Evolutionary conservation across 768 basidiomycete species (phyloP).

Genomic region (Leccinum incarnatum): DNA sequence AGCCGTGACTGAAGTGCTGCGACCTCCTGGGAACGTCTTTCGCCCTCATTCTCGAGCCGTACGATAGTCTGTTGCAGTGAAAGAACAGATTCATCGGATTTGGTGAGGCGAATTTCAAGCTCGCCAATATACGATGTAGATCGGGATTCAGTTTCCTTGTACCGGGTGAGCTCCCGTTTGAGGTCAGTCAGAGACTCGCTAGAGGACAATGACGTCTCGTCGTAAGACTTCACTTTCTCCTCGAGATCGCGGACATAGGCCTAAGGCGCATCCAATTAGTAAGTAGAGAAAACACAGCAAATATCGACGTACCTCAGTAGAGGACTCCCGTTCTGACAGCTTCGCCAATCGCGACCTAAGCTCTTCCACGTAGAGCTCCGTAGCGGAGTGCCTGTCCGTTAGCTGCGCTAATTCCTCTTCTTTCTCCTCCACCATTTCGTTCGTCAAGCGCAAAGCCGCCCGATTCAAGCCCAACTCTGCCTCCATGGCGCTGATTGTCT

Average conservation of each 20-base stretch:
- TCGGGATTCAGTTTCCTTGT: conserved; percentile 71
- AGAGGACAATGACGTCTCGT: conserved; percentile 74
- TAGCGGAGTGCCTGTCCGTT: conserved; percentile 67
- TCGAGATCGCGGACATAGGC: conserved; percentile 93
- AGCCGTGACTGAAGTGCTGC: conserved; percentile 68
- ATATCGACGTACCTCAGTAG: conserved; percentile 71
- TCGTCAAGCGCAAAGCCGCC: conserved; percentile 85
- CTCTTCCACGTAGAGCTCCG: conserved; percentile 86
- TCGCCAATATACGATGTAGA: conserved; percentile 81
- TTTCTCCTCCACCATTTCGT: conserved; percentile 90
- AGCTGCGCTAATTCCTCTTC: conserved; percentile 73
- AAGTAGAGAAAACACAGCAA: background rate
- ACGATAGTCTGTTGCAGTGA: conserved; percentile 70
- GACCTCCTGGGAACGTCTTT: conserved; percentile 70
- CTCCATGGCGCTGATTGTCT: conserved; percentile 93
- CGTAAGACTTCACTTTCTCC: conserved; percentile 81
- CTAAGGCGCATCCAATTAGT: conserved; percentile 38
- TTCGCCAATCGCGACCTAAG: conserved; percentile 77
- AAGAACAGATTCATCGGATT: conserved; percentile 75
- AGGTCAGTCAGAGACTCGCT: conserved; percentile 81
- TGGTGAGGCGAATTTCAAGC: conserved; percentile 76
- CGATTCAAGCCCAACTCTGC: conserved; percentile 85
- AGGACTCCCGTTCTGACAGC: conserved; percentile 82
- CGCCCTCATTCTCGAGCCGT: conserved; percentile 71
- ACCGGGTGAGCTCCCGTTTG: conserved; percentile 74